Percentiles rank a stretch among this genome's conserved stretches.
phyloP scores from a whole-genome alignment of 192 early-diverging fungal genomes.

The Thamnidium elegans region DNA sequence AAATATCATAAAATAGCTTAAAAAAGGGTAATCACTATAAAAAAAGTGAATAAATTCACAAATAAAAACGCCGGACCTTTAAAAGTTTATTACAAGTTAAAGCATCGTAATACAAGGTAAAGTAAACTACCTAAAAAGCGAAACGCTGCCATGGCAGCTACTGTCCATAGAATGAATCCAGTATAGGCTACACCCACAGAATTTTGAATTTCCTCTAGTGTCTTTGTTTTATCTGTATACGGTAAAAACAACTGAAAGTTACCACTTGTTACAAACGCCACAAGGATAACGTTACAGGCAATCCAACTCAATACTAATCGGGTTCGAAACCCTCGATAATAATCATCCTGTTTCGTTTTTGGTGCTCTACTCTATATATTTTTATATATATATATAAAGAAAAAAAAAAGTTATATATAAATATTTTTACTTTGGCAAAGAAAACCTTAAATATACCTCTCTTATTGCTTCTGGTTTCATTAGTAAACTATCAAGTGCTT shows the following conservation, averaged over 20 bases:
- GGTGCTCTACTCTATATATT: constrained; percentile 51
- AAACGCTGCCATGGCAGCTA: constrained; percentile 66
- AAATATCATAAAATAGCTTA: too few species aligned
- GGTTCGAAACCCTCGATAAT: constrained; percentile 82
- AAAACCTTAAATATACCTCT: constrained; percentile 22
- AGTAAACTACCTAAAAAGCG: constrained; percentile 74
- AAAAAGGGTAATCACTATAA: too few species aligned
- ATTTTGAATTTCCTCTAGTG: constrained; percentile 13
- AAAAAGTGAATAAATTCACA: too few species aligned
- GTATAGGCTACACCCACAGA: constrained; percentile 54
- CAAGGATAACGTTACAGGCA: constrained; percentile 65
- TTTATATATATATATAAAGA: too few species aligned
- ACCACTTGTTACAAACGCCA: constrained; percentile 56
- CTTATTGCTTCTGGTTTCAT: constrained; percentile 43
- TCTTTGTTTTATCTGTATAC: background rate
- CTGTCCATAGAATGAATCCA: constrained; percentile 87
- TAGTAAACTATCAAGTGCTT: constrained; percentile 58
- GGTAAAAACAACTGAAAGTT: constrained; percentile 28
- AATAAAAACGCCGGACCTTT: background rate
- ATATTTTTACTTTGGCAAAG: constrained; percentile 41
- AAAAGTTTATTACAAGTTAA: background rate
- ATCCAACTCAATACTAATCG: constrained; percentile 74
- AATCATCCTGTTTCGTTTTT: constrained; percentile 71
- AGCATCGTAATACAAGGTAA: constrained; percentile 58
- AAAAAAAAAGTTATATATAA: too few species aligned